These are phyloP conservation scores for Eimeria acervulina DNA, from an alignment of 169 alveolate genomes.

Conservation along the genomic window DNA sequence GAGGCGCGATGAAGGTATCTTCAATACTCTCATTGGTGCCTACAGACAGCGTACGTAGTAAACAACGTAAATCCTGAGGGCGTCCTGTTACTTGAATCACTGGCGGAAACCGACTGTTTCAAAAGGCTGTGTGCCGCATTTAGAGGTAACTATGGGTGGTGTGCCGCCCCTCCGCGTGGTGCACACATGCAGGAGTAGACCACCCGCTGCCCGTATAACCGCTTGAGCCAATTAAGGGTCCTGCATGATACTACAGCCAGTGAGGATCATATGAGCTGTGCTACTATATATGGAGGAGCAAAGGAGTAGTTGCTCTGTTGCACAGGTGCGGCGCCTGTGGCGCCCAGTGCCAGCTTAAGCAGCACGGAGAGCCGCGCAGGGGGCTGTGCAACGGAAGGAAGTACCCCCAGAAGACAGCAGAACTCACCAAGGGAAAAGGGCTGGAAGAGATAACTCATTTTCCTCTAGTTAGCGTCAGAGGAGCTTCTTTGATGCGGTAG, in stretches of 20 bases:
- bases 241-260: neutral
- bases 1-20: conserved; percentile 67
- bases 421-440: conserved; percentile 58
- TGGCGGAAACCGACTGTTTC: neutral
- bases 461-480: neutral
- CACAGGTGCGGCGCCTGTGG: neutral
- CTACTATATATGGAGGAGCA: neutral
- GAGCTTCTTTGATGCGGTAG: neutral
- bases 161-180: neutral
- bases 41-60: neutral
- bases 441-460: conserved; percentile 42
- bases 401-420: neutral
- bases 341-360: neutral
- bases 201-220: neutral
- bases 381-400: neutral
- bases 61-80: neutral
- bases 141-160: neutral
- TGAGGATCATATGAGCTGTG: neutral
- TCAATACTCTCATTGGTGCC: conserved; percentile 59
- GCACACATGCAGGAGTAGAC: neutral
- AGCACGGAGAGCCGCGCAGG: neutral
- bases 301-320: neutral
- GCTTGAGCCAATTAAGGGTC: neutral
- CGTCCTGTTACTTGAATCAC: neutral
- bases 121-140: neutral